Conservation (phyloP, 306 rosid genomes). For the Hippophae rhamnoides region DNA sequence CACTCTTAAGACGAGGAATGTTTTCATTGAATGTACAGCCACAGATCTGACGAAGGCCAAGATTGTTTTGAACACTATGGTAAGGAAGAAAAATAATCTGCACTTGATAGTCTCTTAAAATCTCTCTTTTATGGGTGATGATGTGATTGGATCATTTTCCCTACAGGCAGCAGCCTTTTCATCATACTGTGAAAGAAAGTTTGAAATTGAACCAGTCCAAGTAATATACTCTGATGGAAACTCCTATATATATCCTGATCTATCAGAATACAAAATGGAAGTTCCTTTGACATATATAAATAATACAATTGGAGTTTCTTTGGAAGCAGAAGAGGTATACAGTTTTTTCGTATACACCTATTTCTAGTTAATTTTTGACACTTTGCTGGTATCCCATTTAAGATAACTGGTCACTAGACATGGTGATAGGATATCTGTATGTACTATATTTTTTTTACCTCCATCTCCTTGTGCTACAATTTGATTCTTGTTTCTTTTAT, state of each 20-base stretch:
- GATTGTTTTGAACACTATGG: slow-evolving; percentile 85
- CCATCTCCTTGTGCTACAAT: neutral
- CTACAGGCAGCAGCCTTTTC: slow-evolving; percentile 71
- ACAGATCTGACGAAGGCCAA: slow-evolving; percentile 95
- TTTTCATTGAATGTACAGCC: slow-evolving; percentile 90
- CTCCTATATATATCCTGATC: slow-evolving; percentile 65
- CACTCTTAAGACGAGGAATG: slow-evolving; percentile 71
- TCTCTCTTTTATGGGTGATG: slow-evolving; percentile 13
- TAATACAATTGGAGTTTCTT: slow-evolving; percentile 57
- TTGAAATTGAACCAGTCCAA: slow-evolving; percentile 85
- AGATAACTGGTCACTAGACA: neutral
- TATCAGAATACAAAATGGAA: slow-evolving; percentile 74
- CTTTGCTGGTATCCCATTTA: neutral
- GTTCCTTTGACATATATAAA: slow-evolving; percentile 68
- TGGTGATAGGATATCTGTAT: neutral
- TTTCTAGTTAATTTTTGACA: neutral
- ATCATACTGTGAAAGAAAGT: slow-evolving; percentile 55
- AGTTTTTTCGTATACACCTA: neutral
- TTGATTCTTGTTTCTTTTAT: neutral
- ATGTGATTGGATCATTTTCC: slow-evolving; percentile 14
- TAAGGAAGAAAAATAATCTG: slow-evolving; percentile 20
- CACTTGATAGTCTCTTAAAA: slow-evolving; percentile 14
- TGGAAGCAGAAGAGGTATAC: slow-evolving; percentile 70
- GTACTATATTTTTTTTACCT: neutral
- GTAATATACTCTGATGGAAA: slow-evolving; percentile 69